A percentile compares a stretch with the other conserved stretches of the same genome.
Evolutionary conservation across 805 yeast species (phyloP).

Genomic region (Cyberlindnera saturnus): DNA sequence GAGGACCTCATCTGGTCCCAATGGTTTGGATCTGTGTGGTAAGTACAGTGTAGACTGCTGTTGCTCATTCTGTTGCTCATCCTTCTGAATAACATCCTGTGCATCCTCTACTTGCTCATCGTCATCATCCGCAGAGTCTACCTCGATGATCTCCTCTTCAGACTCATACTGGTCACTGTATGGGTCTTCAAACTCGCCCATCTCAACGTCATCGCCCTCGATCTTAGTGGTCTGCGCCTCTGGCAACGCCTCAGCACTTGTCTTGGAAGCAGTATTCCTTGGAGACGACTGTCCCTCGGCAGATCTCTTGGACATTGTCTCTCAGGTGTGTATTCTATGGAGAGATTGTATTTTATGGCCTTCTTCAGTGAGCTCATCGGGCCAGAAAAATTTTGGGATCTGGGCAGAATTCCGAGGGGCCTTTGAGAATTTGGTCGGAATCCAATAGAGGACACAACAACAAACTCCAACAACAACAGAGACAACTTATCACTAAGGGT

Average conservation of each 20-base stretch:
- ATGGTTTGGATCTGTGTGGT: slow-evolving; percentile 83
- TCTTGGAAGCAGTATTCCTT: slow-evolving; percentile 23
- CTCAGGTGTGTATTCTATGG: no score
- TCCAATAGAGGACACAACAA: no score
- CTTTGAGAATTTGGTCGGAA: no score
- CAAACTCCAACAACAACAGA: no score
- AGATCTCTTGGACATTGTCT: slow-evolving; percentile 23
- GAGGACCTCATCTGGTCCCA: slow-evolving; percentile 92
- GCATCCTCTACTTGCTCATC: slow-evolving; percentile 29
- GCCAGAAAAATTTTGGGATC: background rate
- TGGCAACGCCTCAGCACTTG: slow-evolving; percentile 13
- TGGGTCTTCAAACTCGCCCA: slow-evolving; percentile 85
- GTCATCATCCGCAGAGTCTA: slow-evolving; percentile 47
- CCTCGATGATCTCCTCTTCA: slow-evolving; percentile 82
- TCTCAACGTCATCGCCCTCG: slow-evolving; percentile 41
- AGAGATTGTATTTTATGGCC: no score
- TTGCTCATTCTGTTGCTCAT: slow-evolving; percentile 31
- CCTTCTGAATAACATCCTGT: slow-evolving; percentile 30
- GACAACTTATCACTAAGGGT: background rate
- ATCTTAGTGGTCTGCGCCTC: slow-evolving; percentile 23
- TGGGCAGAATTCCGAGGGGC: background rate
- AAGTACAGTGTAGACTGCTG: slow-evolving; percentile 55
- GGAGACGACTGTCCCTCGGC: slow-evolving; percentile 15
- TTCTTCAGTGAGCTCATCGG: background rate
- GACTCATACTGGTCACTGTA: slow-evolving; percentile 91